Conservation (phyloP, 495 filamentous ascomycete genomes). For the Elaphomyces granulatus region DNA sequence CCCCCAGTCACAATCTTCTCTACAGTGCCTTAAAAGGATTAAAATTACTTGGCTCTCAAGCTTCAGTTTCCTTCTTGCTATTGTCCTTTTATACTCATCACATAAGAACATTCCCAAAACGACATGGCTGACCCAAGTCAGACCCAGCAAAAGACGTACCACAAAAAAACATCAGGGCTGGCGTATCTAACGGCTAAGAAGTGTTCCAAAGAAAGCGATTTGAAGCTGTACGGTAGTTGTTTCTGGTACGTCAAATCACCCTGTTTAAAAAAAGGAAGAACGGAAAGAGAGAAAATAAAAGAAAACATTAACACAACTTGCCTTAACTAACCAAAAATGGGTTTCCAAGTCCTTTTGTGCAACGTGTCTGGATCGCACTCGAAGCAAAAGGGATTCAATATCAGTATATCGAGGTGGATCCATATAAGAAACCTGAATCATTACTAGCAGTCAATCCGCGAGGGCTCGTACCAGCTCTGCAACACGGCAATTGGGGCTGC, state of each 20-base stretch:
- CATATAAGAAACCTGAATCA: slow-evolving; percentile 64
- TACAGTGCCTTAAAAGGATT: neutral
- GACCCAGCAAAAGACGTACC: slow-evolving; percentile 54
- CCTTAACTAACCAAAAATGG: neutral
- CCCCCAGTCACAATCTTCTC: too few species aligned
- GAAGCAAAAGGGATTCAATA: slow-evolving; percentile 72
- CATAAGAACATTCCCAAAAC: slow-evolving; percentile 7
- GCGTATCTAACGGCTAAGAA: slow-evolving; percentile 61
- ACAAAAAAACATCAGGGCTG: slow-evolving; percentile 67
- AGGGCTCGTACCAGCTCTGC: slow-evolving; percentile 71
- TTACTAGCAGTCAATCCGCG: slow-evolving; percentile 79
- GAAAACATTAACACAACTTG: too few species aligned
- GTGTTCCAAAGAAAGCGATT: slow-evolving; percentile 51
- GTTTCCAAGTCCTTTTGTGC: slow-evolving; percentile 56
- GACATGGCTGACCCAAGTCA: slow-evolving; percentile 31
- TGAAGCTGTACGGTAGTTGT: slow-evolving; percentile 80
- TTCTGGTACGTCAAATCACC: slow-evolving; percentile 77
- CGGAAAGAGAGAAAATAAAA: too few species aligned
- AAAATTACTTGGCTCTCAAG: neutral
- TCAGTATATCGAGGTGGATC: slow-evolving; percentile 86
- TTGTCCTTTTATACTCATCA: too few species aligned
- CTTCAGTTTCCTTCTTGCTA: neutral
- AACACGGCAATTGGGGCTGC: slow-evolving; percentile 75
- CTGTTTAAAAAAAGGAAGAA: too few species aligned
- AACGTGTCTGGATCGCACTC: slow-evolving; percentile 93